Base-by-base conservation (phyloP, 768 basidiomycete genomes). In the Panaeolus papilionaceus region DNA sequence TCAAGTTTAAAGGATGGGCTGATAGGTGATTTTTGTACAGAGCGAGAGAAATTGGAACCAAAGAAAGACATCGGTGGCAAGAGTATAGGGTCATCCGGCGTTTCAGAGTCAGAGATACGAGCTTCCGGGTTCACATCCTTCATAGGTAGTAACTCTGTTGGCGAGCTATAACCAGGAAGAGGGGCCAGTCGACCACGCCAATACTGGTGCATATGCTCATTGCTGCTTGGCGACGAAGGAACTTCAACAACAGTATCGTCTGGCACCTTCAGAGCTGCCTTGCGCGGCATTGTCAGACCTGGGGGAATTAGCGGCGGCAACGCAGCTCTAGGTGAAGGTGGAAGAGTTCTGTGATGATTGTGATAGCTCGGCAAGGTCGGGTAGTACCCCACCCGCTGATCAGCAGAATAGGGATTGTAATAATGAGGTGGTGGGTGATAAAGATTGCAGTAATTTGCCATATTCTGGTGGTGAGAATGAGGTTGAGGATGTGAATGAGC, bases 171-270 rank as follows among this genome's bases (percentile, higher is more conserved):
- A 6, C 82, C 83, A 6, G 83, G 82, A 61, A 82, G 76, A 23
- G 83, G 82, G 8, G 82, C 83, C 28, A 84, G 73, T 61, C 81
- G 75, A 14, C 80, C 81, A 68, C 75, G 78, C 83, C 83, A 84
- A 66, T 77, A 80, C 20, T 78, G 78, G 61, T 83, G 74, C 16
- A 81, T 75, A 1, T 69, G 66, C 28, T 58, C 47, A 58, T 69
- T 68, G 33, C 68, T 66, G 38, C 67, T 63, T 42, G 66, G 61
- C 2, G 64, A 38, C 14, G 68, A 61, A 49, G 54, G 28, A 12
- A 45, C 33, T 12, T 44, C 45, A 23, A 58, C 45, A 23, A 58
- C 28, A 18, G 37, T 44, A 42, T 70, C 61, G 23, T 20, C 40
- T 14, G 62, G 66, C 4, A 26, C 39, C 42, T 64, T 47, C 18